phyloP scores from a whole-genome alignment of 495 filamentous ascomycete genomes.

The Letharia columbiana region DNA sequence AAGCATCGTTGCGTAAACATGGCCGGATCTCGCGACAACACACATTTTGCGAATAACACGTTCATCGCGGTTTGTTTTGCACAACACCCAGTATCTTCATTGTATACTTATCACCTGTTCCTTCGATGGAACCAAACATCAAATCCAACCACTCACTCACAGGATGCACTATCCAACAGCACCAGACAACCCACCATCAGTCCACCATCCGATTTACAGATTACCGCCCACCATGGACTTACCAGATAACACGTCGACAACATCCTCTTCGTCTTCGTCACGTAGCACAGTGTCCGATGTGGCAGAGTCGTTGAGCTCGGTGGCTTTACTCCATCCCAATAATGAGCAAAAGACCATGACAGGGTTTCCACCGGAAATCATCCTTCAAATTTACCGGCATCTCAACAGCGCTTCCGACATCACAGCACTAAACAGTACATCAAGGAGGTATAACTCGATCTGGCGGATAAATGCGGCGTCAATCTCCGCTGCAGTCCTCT shows the following conservation, averaged over 20 bases:
- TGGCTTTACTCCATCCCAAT: not conserved
- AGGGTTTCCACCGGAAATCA: conserved; percentile 7
- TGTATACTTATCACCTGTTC: not conserved
- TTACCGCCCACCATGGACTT: not conserved
- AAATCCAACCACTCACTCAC: not conserved
- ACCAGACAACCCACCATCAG: not conserved
- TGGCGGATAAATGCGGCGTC: not conserved
- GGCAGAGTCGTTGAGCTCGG: not conserved
- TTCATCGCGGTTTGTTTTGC: not conserved
- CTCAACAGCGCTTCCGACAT: not conserved
- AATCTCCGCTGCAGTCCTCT: conserved; percentile 2
- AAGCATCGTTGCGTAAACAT: not conserved
- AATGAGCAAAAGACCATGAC: not conserved
- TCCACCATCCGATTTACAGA: not conserved
- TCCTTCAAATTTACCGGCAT: conserved; percentile 7
- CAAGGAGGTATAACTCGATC: not conserved
- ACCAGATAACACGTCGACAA: not conserved
- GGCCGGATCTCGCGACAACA: not conserved
- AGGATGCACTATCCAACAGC: not conserved
- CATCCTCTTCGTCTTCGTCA: not conserved
- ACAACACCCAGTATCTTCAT: not conserved
- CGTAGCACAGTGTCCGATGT: not conserved
- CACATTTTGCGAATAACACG: not conserved
- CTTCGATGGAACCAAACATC: not conserved
- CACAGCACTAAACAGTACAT: not conserved